phyloP scores from a whole-genome alignment of 495 filamentous ascomycete genomes.

The Hypoxylon lienhwacheense region DNA sequence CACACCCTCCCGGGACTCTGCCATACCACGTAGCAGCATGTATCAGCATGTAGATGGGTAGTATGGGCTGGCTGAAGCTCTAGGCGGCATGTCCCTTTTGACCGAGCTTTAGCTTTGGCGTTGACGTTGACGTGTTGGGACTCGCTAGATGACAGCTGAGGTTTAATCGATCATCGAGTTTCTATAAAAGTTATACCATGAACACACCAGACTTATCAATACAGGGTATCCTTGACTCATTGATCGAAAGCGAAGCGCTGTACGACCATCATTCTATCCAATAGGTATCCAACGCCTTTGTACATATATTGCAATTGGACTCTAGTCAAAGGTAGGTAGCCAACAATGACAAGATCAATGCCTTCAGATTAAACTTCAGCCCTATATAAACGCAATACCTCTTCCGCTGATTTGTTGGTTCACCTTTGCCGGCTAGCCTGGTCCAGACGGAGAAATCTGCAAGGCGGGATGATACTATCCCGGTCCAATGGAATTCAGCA shows the following conservation, averaged over 20 bases:
- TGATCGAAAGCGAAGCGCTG: too few species aligned
- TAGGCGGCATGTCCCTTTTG: slow-evolving; percentile 27
- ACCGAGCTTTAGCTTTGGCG: slow-evolving; percentile 16
- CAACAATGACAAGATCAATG: background rate
- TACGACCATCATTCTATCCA: too few species aligned
- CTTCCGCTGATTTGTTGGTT: too few species aligned
- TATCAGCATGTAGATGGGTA: slow-evolving; percentile 17
- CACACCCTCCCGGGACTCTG: slow-evolving; percentile 22
- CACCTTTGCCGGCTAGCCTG: slow-evolving; percentile 16
- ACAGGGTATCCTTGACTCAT: too few species aligned
- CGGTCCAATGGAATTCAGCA: slow-evolving; percentile 3
- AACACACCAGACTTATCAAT: too few species aligned
- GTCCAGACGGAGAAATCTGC: slow-evolving; percentile 5
- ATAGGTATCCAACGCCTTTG: too few species aligned
- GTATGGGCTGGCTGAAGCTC: slow-evolving; percentile 11
- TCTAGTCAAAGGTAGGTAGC: too few species aligned
- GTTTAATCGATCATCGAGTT: too few species aligned
- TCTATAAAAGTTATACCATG: too few species aligned
- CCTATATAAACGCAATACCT: too few species aligned
- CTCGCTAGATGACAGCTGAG: slow-evolving; percentile 1
- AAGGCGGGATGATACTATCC: slow-evolving; percentile 8
- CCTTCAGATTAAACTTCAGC: background rate
- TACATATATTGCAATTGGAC: too few species aligned
- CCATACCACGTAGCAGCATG: slow-evolving; percentile 20
- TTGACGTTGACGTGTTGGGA: slow-evolving; percentile 10